A percentile compares a stretch with the other conserved stretches of the same genome.
These are phyloP conservation scores for Silene vulgaris DNA, from an alignment of 179 eudicot genomes.

Conservation along the genomic window DNA sequence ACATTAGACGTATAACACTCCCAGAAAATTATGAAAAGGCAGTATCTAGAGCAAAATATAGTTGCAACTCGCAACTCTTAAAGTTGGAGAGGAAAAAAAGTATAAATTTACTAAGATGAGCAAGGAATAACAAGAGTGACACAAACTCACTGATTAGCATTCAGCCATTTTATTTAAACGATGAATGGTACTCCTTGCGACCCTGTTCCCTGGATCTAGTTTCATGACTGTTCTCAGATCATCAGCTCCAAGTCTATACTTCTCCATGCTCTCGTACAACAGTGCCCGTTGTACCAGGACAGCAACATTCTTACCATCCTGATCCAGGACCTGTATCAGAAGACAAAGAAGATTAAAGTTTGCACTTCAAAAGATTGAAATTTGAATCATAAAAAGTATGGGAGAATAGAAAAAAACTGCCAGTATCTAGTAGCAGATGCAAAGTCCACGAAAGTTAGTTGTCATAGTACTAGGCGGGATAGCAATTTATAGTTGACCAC, in stretches of 20 bases:
- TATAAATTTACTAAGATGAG: slow-evolving; percentile 19
- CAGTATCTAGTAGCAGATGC: background rate
- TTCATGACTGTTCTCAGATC: slow-evolving; percentile 94
- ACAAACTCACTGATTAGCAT: slow-evolving; percentile 13
- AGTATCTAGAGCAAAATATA: background rate
- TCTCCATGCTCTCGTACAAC: slow-evolving; percentile 93
- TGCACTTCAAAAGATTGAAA: background rate
- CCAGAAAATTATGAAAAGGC: background rate
- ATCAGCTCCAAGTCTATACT: slow-evolving; percentile 90
- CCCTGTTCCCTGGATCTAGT: slow-evolving; percentile 83
- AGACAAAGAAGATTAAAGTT: slow-evolving; percentile 7
- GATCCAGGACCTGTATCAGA: slow-evolving; percentile 59
- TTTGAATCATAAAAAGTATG: background rate
- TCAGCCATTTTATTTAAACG: slow-evolving; percentile 84
- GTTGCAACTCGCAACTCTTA: background rate
- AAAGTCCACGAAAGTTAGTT: background rate
- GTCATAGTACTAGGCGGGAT: background rate
- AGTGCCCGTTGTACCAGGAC: slow-evolving; percentile 92
- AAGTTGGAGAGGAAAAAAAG: background rate
- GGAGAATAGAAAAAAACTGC: background rate
- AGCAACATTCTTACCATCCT: slow-evolving; percentile 52
- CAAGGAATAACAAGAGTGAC: slow-evolving; percentile 5
- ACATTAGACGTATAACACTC: slow-evolving; percentile 14
- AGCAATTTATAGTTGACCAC: too few relatives aligned
- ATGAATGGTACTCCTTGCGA: slow-evolving; percentile 89